Evolutionary conservation across 768 basidiomycete species (phyloP).

Genomic region (Tephrocybe sp.): DNA sequence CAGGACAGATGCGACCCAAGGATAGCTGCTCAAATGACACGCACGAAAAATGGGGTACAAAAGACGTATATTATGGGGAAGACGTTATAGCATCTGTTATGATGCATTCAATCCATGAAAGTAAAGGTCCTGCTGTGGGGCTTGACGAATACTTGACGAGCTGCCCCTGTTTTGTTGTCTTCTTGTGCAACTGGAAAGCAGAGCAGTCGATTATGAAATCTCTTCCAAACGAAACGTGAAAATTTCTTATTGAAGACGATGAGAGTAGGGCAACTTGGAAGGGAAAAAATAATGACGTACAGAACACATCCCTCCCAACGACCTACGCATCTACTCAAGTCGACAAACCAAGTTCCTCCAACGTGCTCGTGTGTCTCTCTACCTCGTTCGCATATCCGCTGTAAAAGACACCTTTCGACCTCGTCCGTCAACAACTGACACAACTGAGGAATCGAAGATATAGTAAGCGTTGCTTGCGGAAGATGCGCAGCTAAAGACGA

Average conservation of each 20-base stretch:
- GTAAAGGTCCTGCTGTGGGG: slow-evolving; percentile 29
- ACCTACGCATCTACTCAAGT: slow-evolving; percentile 67
- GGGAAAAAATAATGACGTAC: slow-evolving; percentile 41
- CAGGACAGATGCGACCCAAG: slow-evolving; percentile 8
- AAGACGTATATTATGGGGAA: not conserved
- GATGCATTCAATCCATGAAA: slow-evolving; percentile 54
- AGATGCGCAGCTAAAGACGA: slow-evolving; percentile 76
- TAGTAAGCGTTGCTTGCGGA: slow-evolving; percentile 70
- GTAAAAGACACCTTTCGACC: slow-evolving; percentile 66
- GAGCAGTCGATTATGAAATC: slow-evolving; percentile 53
- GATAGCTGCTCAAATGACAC: too few relatives aligned
- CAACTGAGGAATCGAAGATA: slow-evolving; percentile 76
- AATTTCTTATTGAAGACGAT: slow-evolving; percentile 49
- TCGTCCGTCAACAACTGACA: slow-evolving; percentile 75
- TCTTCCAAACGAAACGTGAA: slow-evolving; percentile 52
- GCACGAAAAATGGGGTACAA: slow-evolving; percentile 4
- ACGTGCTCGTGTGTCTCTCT: slow-evolving; percentile 46
- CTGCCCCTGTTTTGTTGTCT: slow-evolving; percentile 37
- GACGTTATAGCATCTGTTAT: slow-evolving; percentile 38
- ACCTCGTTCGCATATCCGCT: slow-evolving; percentile 68
- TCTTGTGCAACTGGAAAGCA: slow-evolving; percentile 51
- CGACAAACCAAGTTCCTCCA: slow-evolving; percentile 78
- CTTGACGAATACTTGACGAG: slow-evolving; percentile 39
- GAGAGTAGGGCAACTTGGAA: not conserved
- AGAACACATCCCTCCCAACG: slow-evolving; percentile 78